Conservation (phyloP, 1,284 basidiomycete species). For the Hymenochaete sp. region DNA sequence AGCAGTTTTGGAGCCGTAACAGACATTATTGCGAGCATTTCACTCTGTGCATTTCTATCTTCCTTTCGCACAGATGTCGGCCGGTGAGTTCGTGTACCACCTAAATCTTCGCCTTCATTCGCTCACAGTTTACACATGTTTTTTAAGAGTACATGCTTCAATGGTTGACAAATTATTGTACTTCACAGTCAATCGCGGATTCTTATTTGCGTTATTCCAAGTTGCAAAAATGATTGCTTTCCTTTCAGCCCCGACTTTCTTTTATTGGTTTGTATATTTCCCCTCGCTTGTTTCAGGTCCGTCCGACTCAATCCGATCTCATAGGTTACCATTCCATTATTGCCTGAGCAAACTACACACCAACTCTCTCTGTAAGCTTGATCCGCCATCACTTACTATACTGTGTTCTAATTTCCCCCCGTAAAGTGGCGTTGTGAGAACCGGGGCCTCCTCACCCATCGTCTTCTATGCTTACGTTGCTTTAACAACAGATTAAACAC, state of each 20-base stretch:
- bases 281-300: no score
- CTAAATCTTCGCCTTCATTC: no score
- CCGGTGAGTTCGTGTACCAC: no score
- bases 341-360: constrained; percentile 12
- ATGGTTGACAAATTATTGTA: constrained; percentile 7
- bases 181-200: constrained; percentile 9
- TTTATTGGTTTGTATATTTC: constrained; percentile 6
- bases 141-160: no score
- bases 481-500: no score
- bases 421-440: constrained; percentile 7
- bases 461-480: no score
- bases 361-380: constrained; percentile 7
- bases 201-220: constrained; percentile 6
- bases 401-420: neutral
- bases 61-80: constrained; percentile 6
- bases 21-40: constrained; percentile 4
- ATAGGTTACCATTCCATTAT: constrained; percentile 10
- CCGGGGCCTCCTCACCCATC: no score
- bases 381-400: neutral
- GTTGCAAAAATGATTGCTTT: constrained; percentile 4
- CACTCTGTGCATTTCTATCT: constrained; percentile 5
- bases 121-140: no score
- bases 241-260: neutral
- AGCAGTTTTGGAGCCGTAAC: constrained; percentile 2
- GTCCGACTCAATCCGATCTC: no score